Percentiles rank a stretch among this genome's conserved stretches.
These are phyloP conservation scores for Catharanthus roseus DNA, from an alignment of 257 asterid species.

Conservation along the genomic window DNA sequence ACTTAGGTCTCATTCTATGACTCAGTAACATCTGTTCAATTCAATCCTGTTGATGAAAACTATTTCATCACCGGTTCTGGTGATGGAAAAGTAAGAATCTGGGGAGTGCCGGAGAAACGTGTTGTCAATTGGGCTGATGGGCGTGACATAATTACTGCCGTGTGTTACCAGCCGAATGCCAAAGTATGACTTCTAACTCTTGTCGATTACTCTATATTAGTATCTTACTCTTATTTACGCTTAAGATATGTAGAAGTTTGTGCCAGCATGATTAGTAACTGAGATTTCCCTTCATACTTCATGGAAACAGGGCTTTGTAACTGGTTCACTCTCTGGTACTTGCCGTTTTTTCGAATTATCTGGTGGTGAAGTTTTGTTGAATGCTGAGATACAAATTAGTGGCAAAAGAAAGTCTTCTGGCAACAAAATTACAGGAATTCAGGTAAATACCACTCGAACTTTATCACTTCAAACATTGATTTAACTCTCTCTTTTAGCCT, in stretches of 20 bases:
- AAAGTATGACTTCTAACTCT: slow-evolving; percentile 35
- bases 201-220: neutral
- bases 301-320: slow-evolving; percentile 55
- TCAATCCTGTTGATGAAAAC: slow-evolving; percentile 70
- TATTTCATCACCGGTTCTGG: slow-evolving; percentile 72
- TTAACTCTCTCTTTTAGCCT: neutral
- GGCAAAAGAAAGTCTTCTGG: slow-evolving; percentile 57
- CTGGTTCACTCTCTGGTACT: slow-evolving; percentile 67
- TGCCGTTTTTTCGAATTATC: slow-evolving; percentile 66
- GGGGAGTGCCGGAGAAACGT: slow-evolving; percentile 55
- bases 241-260: neutral
- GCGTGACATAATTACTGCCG: slow-evolving; percentile 52
- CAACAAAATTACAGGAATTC: slow-evolving; percentile 79
- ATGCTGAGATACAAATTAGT: slow-evolving; percentile 43
- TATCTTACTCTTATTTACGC: neutral
- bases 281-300: neutral
- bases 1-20: neutral
- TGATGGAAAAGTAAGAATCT: slow-evolving; percentile 81
- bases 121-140: slow-evolving; percentile 67
- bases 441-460: slow-evolving; percentile 36
- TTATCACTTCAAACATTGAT: neutral
- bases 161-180: slow-evolving; percentile 76
- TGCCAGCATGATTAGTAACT: neutral
- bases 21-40: slow-evolving; percentile 81
- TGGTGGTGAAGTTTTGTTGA: slow-evolving; percentile 42